Evolutionary conservation across 2,329 filamentous ascomycete species (phyloP), one percentile per base, ranked within the genome.

Genomic region (Epicoccum nigrum): DNA sequence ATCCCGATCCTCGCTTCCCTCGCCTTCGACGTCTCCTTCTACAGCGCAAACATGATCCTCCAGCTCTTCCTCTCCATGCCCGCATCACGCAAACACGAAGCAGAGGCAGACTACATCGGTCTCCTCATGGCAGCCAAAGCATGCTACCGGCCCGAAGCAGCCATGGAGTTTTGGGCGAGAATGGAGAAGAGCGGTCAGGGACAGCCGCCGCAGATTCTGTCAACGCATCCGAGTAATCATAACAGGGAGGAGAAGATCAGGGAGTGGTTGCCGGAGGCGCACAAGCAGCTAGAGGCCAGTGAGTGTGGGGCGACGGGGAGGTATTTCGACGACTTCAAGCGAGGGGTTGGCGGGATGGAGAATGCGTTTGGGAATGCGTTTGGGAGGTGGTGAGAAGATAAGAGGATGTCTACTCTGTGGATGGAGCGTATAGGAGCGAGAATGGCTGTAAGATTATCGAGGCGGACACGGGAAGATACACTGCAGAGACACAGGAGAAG

Each of bases 81-180:
- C 1, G 89, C 88, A 69, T 84, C 83, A 38, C 78, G 89, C 40
- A 82, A 81, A 65, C 88, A 92, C 74, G 89, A 87, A 77, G 84
- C 80, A 40, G 89, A 93, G 75, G 89, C 89, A 0, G 89, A 93
- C 65, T 90, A 89, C 63, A 90, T 92, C 39, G 89, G 89, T 0
- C 72, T 92, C 27, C 84, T 92, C 81, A 88, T 92, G 81, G 92
- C 92, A 87, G 84, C 88, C 0, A 84, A 90, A 74, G 87, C 86
- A 20, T 92, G 89, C 74, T 92, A 88, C 67, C 80, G 90, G 55
- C 89, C 89, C 1, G 74, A 79, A 11, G 83, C 84, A 54, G 88
- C 89, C 0, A 76, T 87, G 34, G 77, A 76, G 0, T 83, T 92
- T 52, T 83, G 81, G 81, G 63, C 69, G 19, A 74, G 85, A 41